phyloP scores from a whole-genome alignment of 495 filamentous ascomycete species.

The Hypoxylon perforatum region DNA sequence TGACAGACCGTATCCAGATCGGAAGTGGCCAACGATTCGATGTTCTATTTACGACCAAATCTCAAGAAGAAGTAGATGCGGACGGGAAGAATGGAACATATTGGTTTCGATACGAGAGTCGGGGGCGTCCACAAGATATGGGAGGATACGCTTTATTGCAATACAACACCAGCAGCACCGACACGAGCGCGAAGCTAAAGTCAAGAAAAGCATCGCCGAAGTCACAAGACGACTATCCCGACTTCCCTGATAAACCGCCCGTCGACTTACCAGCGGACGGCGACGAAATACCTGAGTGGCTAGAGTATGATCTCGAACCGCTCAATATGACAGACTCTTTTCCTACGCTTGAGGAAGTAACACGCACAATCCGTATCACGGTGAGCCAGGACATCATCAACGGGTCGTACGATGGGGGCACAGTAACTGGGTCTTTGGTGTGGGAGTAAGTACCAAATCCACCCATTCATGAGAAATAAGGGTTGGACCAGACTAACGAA shows the following conservation, averaged over 20 bases:
- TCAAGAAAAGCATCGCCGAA: not conserved
- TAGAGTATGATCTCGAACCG: slow-evolving; percentile 66
- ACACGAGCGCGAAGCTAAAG: slow-evolving; percentile 8
- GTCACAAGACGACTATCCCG: slow-evolving; percentile 10
- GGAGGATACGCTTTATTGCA: slow-evolving; percentile 65
- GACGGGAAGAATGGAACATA: slow-evolving; percentile 55
- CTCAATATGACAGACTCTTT: slow-evolving; percentile 49
- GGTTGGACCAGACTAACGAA: slow-evolving; percentile 35
- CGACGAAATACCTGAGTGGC: slow-evolving; percentile 50
- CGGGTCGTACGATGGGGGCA: slow-evolving; percentile 45
- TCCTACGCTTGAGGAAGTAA: slow-evolving; percentile 64
- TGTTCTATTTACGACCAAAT: slow-evolving; percentile 61
- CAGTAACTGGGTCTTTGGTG: slow-evolving; percentile 35
- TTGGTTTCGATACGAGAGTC: slow-evolving; percentile 65
- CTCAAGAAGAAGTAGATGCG: slow-evolving; percentile 51
- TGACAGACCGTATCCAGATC: slow-evolving; percentile 63
- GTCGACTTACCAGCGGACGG: slow-evolving; percentile 54
- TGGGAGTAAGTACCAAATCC: slow-evolving; percentile 41
- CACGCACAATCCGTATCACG: slow-evolving; percentile 61
- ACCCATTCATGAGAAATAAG: not conserved
- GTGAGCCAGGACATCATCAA: slow-evolving; percentile 56
- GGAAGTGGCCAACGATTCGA: slow-evolving; percentile 67
- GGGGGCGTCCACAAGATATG: slow-evolving; percentile 55
- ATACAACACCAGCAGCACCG: slow-evolving; percentile 49
- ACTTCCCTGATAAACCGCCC: slow-evolving; percentile 43